phyloP scores from a whole-genome alignment of 1,284 basidiomycete genomes.

The Somion occarium region DNA sequence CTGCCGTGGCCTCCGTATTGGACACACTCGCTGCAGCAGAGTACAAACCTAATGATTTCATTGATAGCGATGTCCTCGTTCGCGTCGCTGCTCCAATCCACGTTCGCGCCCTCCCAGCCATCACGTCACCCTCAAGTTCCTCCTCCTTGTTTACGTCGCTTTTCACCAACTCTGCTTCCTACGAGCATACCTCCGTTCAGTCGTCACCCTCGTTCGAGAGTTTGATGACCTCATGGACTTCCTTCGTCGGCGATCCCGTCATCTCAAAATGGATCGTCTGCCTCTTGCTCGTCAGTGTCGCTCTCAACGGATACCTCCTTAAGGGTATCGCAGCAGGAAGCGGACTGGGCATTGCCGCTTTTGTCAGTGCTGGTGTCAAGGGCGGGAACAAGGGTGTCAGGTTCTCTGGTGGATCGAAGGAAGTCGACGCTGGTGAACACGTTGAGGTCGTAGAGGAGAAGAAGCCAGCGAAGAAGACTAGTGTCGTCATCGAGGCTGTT shows the following conservation, averaged over 20 bases:
- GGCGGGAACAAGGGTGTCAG: conserved; percentile 21
- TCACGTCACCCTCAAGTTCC: conserved; percentile 9
- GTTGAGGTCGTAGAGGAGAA: conserved; percentile 23
- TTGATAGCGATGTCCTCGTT: conserved; percentile 46
- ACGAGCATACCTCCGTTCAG: conserved; percentile 7
- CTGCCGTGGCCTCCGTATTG: conserved; percentile 58
- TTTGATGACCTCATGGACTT: conserved; percentile 93
- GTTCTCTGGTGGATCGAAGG: conserved; percentile 24
- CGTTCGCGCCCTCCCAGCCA: conserved; percentile 44
- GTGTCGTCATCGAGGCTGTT: conserved; percentile 14
- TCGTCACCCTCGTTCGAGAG: conserved; percentile 50
- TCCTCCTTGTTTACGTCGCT: neutral
- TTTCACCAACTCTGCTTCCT: conserved; percentile 1
- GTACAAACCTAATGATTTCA: conserved; percentile 24
- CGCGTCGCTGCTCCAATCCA: conserved; percentile 68
- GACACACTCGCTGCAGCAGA: conserved; percentile 47
- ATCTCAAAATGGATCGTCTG: conserved; percentile 96
- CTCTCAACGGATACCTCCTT: conserved; percentile 91
- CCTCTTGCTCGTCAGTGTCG: conserved; percentile 81
- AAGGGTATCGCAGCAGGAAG: conserved; percentile 63
- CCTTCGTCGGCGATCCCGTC: conserved; percentile 93
- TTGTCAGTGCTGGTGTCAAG: conserved; percentile 18
- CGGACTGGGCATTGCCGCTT: conserved; percentile 17
- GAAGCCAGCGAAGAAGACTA: conserved; percentile 17
- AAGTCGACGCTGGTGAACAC: conserved; percentile 22